Evolutionary conservation across 768 basidiomycete species (phyloP).

Genomic region (Porphyrellus cyaneotinctus): DNA sequence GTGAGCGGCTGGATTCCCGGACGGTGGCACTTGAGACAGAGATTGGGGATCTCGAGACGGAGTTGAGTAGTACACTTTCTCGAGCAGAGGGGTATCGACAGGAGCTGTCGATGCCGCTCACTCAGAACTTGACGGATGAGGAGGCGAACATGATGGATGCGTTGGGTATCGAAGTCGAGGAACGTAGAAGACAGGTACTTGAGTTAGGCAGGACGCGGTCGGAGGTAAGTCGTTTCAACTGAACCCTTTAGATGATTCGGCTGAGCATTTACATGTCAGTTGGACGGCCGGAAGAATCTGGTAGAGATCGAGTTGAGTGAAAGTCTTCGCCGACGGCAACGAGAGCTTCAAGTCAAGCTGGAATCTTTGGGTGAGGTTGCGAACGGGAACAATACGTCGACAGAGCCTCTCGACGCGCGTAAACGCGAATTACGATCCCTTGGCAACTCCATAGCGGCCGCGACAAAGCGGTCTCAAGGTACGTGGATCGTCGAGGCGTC

Average conservation of each 20-base stretch:
- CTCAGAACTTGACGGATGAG: slow-evolving; percentile 63
- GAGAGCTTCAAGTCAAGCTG: slow-evolving; percentile 72
- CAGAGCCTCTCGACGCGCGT: slow-evolving; percentile 65
- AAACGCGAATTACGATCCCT: slow-evolving; percentile 67
- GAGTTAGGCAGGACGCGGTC: slow-evolving; percentile 65
- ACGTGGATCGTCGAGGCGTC: background rate
- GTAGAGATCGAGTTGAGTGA: slow-evolving; percentile 94
- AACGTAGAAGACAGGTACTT: slow-evolving; percentile 63
- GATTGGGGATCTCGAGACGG: slow-evolving; percentile 67
- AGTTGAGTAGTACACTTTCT: slow-evolving; percentile 56
- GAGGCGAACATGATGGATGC: slow-evolving; percentile 65
- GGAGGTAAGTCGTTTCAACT: slow-evolving; percentile 47
- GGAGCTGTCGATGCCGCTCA: slow-evolving; percentile 74
- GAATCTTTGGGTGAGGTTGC: slow-evolving; percentile 68
- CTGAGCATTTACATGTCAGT: slow-evolving; percentile 14
- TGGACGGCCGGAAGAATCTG: slow-evolving; percentile 72
- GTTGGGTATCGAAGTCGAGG: slow-evolving; percentile 74
- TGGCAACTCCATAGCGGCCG: slow-evolving; percentile 57
- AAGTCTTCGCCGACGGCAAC: slow-evolving; percentile 70
- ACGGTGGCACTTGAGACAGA: slow-evolving; percentile 63
- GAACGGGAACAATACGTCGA: slow-evolving; percentile 51
- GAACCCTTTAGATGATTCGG: background rate
- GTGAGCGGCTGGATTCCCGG: slow-evolving; percentile 61
- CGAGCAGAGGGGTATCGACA: slow-evolving; percentile 60
- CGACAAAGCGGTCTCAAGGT: slow-evolving; percentile 66